Evolutionary conservation across 805 yeast genomes (phyloP), one percentile per base, ranked within the genome.

Genomic region (Pichia manshurica): DNA sequence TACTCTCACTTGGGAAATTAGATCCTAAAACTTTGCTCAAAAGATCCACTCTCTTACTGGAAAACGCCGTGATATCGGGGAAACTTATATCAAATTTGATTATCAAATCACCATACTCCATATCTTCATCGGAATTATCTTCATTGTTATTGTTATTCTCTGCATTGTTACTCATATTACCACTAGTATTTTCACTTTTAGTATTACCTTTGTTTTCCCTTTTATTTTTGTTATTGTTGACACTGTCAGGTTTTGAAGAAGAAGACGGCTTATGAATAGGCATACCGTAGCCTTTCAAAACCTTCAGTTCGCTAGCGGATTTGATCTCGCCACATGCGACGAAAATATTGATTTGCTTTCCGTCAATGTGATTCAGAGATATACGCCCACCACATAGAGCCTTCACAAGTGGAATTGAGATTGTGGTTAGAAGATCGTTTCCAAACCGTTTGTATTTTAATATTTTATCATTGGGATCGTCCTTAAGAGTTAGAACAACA

Each of bases 61-160:
- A 52, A 28, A 77, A 62, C 40, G 72, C 71, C 52, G 64, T 61
- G 46, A 63, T 57, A 22, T 58, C 60, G 32, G 90, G 89, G 71
- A 79, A 82, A 43, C 69, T 69, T 39, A 83, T 74, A 19, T 72
- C 67, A 60, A 84, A 83, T 54, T 75, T 73, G 51, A 84, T 66
- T 39, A 79, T 71, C 56, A 84, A 66, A 64, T 82, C 72, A 48
- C 90, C 89, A 49, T 43, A 50, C 16, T 49, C 31, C 3, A 10
- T 2, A n/a, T 32, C 20, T n/a, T 33, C 36, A 8, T n/a, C 20
- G 36, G 9, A 7, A n/a, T n/a, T 13, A n/a, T 33, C 20, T n/a
- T 33, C 36, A n/a, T 33, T 10, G 29, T 10, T 25, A 10, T 25
- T 25, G 29, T 10, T 10, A 25, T 10, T 25, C 29, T 7, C 29